phyloP scores from a whole-genome alignment of 2,329 filamentous ascomycete species.

The Ascomycota sp. region DNA sequence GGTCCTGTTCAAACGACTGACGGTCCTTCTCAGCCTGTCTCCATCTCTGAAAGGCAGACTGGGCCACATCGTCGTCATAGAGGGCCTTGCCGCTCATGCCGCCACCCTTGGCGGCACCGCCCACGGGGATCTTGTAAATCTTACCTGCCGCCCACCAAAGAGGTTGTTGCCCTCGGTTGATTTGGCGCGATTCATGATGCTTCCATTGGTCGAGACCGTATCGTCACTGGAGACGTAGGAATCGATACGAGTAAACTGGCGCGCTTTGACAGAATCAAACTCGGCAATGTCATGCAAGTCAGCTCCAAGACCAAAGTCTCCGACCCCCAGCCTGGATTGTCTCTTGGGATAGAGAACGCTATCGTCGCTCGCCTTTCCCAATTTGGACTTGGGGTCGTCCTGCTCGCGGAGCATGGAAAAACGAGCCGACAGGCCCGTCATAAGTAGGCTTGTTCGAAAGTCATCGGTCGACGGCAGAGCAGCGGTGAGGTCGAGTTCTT shows the following conservation, averaged over 20 bases:
- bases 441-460: constrained; percentile 85
- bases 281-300: constrained; percentile 72
- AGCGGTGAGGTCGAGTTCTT: constrained; percentile 48
- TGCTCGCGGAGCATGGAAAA: constrained; percentile 96
- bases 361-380: constrained; percentile 89
- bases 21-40: constrained; percentile 40
- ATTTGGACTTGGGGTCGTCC: constrained; percentile 70
- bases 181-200: constrained; percentile 68
- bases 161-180: constrained; percentile 79
- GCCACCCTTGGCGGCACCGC: constrained; percentile 19
- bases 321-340: constrained; percentile 56
- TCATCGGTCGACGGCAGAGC: constrained; percentile 70
- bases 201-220: constrained; percentile 38
- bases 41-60: constrained; percentile 69
- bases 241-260: constrained; percentile 36
- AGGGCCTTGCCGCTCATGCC: constrained; percentile 48
- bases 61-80: constrained; percentile 71
- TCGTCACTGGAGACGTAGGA: constrained; percentile 56
- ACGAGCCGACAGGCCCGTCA: constrained; percentile 83
- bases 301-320: constrained; percentile 42
- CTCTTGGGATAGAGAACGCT: constrained; percentile 73
- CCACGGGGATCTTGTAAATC: constrained; percentile 63
- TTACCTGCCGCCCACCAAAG: constrained; percentile 92
- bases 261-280: constrained; percentile 57
- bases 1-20: constrained; percentile 19